A percentile compares a stretch with the other conserved stretches of the same genome.
Evolutionary conservation across 1,139 yeast genomes (phyloP).

Genomic region (Suhomyces guaymorum): DNA sequence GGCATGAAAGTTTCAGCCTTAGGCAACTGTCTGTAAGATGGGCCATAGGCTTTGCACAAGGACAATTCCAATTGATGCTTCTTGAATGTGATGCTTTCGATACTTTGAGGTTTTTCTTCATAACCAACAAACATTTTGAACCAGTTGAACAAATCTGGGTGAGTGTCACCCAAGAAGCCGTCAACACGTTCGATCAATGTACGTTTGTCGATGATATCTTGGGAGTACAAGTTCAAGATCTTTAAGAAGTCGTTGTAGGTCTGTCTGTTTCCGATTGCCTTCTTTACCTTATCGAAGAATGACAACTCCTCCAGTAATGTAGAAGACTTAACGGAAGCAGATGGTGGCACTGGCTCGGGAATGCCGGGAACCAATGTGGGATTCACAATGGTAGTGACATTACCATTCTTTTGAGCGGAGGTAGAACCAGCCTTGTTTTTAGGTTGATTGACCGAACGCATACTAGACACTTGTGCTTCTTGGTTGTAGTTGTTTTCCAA

Average conservation of each 20-base stretch:
- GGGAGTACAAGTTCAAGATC: slow-evolving; percentile 80
- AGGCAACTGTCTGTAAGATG: slow-evolving; percentile 90
- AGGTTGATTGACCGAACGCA: slow-evolving; percentile 38
- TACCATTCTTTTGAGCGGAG: slow-evolving; percentile 20
- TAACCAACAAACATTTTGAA: slow-evolving; percentile 89
- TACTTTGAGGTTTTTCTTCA: slow-evolving; percentile 72
- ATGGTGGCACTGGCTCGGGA: slow-evolving; percentile 82
- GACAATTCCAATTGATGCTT: slow-evolving; percentile 89
- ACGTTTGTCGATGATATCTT: slow-evolving; percentile 81
- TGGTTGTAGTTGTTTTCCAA: slow-evolving; percentile 42
- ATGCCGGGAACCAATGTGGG: slow-evolving; percentile 83
- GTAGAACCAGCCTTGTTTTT: slow-evolving; percentile 6
- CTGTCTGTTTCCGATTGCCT: slow-evolving; percentile 85
- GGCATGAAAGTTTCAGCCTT: slow-evolving; percentile 96
- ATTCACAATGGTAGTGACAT: slow-evolving; percentile 29
- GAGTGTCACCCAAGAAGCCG: slow-evolving; percentile 75
- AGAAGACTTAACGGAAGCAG: slow-evolving; percentile 51
- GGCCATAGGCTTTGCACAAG: slow-evolving; percentile 86
- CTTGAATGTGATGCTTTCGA: slow-evolving; percentile 85
- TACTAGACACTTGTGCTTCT: slow-evolving; percentile 56
- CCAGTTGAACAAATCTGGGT: slow-evolving; percentile 82
- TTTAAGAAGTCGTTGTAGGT: slow-evolving; percentile 90
- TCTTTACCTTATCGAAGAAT: slow-evolving; percentile 90
- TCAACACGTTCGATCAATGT: slow-evolving; percentile 84
- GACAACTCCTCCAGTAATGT: slow-evolving; percentile 79